Conservation (phyloP, 129 eudicot genomes). For the Pittosporum tobira region DNA sequence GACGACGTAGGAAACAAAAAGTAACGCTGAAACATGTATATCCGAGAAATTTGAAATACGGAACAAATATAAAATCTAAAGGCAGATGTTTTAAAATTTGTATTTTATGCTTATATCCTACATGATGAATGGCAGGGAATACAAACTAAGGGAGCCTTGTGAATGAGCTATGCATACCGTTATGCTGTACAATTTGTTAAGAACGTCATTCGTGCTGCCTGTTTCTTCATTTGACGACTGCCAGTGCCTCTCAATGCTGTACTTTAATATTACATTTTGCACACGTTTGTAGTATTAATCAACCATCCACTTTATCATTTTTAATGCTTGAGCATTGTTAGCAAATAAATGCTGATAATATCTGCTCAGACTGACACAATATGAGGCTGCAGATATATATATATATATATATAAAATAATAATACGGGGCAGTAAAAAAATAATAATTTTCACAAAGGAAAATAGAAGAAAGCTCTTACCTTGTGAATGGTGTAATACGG, state of each 20-base stretch:
- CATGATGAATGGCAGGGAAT: background rate
- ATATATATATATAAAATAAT: background rate
- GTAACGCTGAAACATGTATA: no score
- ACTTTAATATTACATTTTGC: slow-evolving; percentile 46
- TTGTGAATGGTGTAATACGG: no score
- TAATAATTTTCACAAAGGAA: background rate
- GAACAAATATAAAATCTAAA: no score
- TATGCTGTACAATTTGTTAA: slow-evolving; percentile 52
- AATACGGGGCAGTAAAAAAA: no score
- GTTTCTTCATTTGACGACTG: slow-evolving; percentile 73
- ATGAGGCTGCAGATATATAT: background rate
- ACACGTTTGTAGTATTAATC: slow-evolving; percentile 80
- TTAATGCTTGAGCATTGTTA: slow-evolving; percentile 46
- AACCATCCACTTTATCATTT: slow-evolving; percentile 63
- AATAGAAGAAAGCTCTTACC: background rate
- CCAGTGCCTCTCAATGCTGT: slow-evolving; percentile 78
- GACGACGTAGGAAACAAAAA: background rate
- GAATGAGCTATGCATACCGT: slow-evolving; percentile 39
- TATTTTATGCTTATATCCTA: no score
- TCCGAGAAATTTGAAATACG: no score
- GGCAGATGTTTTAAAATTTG: no score
- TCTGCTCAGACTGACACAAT: slow-evolving; percentile 35
- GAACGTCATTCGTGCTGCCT: slow-evolving; percentile 93
- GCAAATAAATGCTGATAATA: slow-evolving; percentile 64
- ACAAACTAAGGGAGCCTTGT: background rate